phyloP scores from a whole-genome alignment of 176 grass and related monocot species.

The Juncus effusus region DNA sequence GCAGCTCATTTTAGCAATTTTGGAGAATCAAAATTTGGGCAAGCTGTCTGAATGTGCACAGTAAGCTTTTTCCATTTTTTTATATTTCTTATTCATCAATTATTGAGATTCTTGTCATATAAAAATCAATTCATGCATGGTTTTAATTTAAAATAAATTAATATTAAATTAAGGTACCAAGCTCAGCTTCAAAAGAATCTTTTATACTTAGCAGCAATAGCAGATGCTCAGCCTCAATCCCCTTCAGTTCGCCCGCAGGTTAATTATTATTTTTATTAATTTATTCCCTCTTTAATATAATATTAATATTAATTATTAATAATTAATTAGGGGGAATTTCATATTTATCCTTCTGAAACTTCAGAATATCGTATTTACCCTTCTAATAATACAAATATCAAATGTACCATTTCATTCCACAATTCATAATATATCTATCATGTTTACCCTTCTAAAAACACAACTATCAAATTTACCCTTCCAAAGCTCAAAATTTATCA shows the following conservation, averaged over 20 bases:
- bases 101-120: conserved; percentile 4
- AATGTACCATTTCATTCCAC: too few relatives aligned
- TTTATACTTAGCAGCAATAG: conserved; percentile 87
- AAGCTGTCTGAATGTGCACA: conserved; percentile 96
- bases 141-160: neutral
- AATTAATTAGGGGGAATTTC: neutral
- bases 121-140: neutral
- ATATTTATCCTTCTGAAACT: too few relatives aligned
- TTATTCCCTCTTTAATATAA: conserved; percentile 3
- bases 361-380: too few relatives aligned
- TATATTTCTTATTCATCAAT: conserved; percentile 5
- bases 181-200: conserved; percentile 98
- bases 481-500: too few relatives aligned
- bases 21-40: conserved; percentile 89
- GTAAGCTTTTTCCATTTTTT: conserved; percentile 40
- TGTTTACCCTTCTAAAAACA: too few relatives aligned
- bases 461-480: too few relatives aligned
- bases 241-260: conserved; percentile 75
- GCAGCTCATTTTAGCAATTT: conserved; percentile 90
- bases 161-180: conserved; percentile 66
- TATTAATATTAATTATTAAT: conserved; percentile 4
- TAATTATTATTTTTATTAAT: conserved; percentile 11
- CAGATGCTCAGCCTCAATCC: conserved; percentile 83
- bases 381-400: too few relatives aligned
- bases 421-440: too few relatives aligned